Evolutionary conservation across 108 stramenopile species (phyloP).

Genomic region (Nitzschia sp.): DNA sequence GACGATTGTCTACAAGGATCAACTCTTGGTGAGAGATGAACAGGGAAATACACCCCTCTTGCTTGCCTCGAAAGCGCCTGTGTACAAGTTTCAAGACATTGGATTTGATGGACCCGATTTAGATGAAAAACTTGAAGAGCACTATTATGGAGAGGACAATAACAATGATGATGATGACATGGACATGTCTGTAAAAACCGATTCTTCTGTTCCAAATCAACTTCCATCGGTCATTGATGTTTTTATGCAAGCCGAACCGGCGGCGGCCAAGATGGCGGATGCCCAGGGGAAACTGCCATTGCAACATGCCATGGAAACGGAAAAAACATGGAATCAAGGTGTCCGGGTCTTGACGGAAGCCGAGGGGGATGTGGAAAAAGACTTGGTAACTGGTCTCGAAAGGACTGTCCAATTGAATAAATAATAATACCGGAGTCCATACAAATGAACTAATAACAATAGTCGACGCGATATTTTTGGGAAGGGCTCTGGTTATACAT

Average conservation of each 20-base stretch:
- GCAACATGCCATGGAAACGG: conserved; percentile 50
- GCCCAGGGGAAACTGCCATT: conserved; percentile 47
- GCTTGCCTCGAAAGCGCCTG: conserved; percentile 50
- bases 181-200: background rate
- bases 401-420: no score
- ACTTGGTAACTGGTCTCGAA: no score
- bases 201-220: no score
- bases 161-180: conserved; percentile 21
- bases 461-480: no score
- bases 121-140: conserved; percentile 35
- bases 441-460: no score
- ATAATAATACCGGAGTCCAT: no score
- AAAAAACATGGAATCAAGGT: conserved; percentile 29
- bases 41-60: conserved; percentile 46
- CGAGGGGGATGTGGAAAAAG: no score
- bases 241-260: conserved; percentile 27
- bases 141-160: conserved; percentile 39
- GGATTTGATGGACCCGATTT: conserved; percentile 50
- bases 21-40: conserved; percentile 46
- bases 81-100: conserved; percentile 59
- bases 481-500: no score
- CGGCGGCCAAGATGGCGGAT: conserved; percentile 36
- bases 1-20: conserved; percentile 43
- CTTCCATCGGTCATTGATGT: conserved; percentile 35
- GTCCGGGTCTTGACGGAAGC: background rate